These are phyloP conservation scores for Hypomontagnella submonticulosa DNA, from an alignment of 495 filamentous ascomycete species.

Conservation along the genomic window DNA sequence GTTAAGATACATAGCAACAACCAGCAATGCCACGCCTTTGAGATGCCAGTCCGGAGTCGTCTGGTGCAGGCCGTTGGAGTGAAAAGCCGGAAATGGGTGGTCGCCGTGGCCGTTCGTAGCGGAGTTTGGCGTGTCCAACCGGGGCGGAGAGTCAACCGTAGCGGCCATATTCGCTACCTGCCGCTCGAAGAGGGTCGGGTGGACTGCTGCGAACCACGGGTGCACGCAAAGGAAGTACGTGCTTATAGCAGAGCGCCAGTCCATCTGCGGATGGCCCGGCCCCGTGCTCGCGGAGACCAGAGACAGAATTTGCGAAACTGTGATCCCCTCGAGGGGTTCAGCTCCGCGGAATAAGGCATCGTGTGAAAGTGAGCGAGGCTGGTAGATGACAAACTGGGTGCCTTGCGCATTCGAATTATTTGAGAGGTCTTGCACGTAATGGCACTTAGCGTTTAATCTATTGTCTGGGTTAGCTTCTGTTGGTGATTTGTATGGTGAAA, in stretches of 20 bases:
- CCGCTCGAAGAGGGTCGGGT: slow-evolving; percentile 45
- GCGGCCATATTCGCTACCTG: slow-evolving; percentile 30
- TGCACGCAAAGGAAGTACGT: slow-evolving; percentile 46
- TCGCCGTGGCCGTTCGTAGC: slow-evolving; percentile 22
- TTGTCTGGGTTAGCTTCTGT: slow-evolving; percentile 23
- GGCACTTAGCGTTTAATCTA: slow-evolving; percentile 48
- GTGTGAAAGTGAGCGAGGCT: slow-evolving; percentile 41
- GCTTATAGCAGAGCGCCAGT: slow-evolving; percentile 40
- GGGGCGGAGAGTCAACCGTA: neutral
- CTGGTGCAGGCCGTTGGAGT: neutral
- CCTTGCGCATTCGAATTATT: slow-evolving; percentile 26
- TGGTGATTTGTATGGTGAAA: no score
- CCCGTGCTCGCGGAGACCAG: slow-evolving; percentile 36
- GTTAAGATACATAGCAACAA: slow-evolving; percentile 46
- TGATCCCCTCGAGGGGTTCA: slow-evolving; percentile 46
- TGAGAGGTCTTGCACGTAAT: slow-evolving; percentile 45
- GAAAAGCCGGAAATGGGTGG: slow-evolving; percentile 11
- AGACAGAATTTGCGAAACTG: slow-evolving; percentile 44
- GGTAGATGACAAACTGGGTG: slow-evolving; percentile 44
- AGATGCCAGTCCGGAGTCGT: slow-evolving; percentile 23
- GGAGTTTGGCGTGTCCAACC: neutral
- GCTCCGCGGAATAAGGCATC: slow-evolving; percentile 42
- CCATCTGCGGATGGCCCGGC: slow-evolving; percentile 28
- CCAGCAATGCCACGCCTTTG: slow-evolving; percentile 44
- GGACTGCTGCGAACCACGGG: slow-evolving; percentile 46